Base-by-base conservation (phyloP, 1,139 yeast genomes). In the Scheffersomyces segobiensis region DNA sequence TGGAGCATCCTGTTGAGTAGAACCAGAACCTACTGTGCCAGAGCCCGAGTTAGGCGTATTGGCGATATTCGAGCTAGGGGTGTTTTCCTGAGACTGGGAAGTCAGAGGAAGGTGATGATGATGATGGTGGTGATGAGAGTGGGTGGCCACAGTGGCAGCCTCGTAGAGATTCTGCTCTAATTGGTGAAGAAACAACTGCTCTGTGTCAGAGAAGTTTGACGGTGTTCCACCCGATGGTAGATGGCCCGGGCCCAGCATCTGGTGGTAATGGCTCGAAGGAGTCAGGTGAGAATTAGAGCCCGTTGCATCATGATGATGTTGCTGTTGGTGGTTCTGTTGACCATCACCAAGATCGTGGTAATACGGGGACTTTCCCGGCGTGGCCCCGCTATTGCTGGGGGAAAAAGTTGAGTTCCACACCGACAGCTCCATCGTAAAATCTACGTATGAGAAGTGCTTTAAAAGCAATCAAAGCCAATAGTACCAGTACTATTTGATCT, bases 381-480 rank as follows among this genome's bases (percentile, higher is more conserved):
- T 59, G 10, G 59, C 60, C 24, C 60, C 63, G 17, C 61, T 57
- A 8, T 60, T 58, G 53, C 60, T 65, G 14, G 69, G 67, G 22
- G 68, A 63, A 49, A 65, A 65, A 19, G 67, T 57, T 17, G 60
- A 56, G 55, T 62, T 64, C 69, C 69, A 66, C 46, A 61, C 62
- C 20, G 63, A 62, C 59, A 60, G 62, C 46, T 66, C 69, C 69
- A 66, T 66, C 42, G 47, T 20, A 18, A 6, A 32, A 32, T 10
- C 12, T 32, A 32, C 42, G 17, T 32, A 32, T 32, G 42, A 32
- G 42, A 32, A 2, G 14, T 26, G 8, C 5, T 32, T 2, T 32
- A 10, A 32, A 32, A 32, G 42, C 42, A 32, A 10, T 10, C 5
- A 5, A 7, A 32, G 42, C 42, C 12, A 32, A 5, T 12, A 14